These are phyloP conservation scores for Forsythia suspensa DNA, from an alignment of 257 asterid genomes.

Conservation along the genomic window DNA sequence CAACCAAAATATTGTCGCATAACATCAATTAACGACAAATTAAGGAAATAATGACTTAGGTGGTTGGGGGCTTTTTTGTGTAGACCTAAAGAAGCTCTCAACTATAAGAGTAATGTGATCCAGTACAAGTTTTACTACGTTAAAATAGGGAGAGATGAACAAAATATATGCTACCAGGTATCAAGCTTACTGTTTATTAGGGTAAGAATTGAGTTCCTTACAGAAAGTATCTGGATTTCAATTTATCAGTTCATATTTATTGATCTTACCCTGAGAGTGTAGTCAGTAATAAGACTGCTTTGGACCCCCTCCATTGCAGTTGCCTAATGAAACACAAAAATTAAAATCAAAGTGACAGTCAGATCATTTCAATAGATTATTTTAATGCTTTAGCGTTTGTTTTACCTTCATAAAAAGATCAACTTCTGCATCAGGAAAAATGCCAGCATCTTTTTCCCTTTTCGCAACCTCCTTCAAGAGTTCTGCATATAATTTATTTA, in stretches of 20 bases:
- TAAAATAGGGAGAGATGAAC: too few relatives aligned
- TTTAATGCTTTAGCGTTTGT: neutral
- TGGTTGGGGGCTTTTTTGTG: too few relatives aligned
- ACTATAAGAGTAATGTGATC: too few relatives aligned
- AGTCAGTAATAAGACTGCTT: conserved; percentile 58
- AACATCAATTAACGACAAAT: too few relatives aligned
- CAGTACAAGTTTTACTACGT: too few relatives aligned
- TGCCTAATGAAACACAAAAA: conserved; percentile 36
- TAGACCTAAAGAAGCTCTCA: too few relatives aligned
- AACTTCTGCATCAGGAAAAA: conserved; percentile 51
- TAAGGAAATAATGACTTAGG: too few relatives aligned
- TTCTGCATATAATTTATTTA: conserved; percentile 29
- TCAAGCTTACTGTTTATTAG: neutral
- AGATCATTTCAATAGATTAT: neutral
- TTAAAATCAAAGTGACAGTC: neutral
- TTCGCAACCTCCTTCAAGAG: conserved; percentile 52
- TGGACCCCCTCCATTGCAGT: conserved; percentile 55
- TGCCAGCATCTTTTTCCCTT: conserved; percentile 61
- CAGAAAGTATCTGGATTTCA: neutral
- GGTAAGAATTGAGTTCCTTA: too few relatives aligned
- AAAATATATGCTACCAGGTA: too few relatives aligned
- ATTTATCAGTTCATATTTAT: neutral
- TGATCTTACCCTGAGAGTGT: conserved; percentile 54
- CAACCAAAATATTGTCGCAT: too few relatives aligned
- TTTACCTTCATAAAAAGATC: conserved; percentile 69